Conservation (phyloP, 2,329 filamentous ascomycete genomes). For the Epichloe aotearoae region DNA sequence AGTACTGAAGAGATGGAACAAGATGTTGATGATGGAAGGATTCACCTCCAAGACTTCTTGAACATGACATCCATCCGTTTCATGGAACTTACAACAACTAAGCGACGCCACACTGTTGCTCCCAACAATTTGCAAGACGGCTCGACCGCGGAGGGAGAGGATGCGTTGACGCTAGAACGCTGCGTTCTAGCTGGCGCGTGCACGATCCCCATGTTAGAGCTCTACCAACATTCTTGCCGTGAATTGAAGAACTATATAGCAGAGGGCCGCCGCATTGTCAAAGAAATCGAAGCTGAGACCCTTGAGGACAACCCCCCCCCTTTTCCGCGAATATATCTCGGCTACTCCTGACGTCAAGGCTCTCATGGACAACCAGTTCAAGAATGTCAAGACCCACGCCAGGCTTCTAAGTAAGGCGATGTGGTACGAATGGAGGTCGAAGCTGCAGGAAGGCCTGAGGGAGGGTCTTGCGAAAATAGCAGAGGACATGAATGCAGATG, state of each 20-base stretch:
- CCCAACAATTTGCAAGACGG: constrained; percentile 35
- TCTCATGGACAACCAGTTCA: constrained; percentile 93
- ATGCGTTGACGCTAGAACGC: constrained; percentile 52
- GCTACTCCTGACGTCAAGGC: constrained; percentile 71
- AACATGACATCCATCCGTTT: constrained; percentile 95
- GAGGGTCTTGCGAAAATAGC: constrained; percentile 65
- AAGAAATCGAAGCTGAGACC: constrained; percentile 80
- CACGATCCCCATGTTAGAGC: constrained; percentile 80
- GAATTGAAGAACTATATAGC: constrained; percentile 96
- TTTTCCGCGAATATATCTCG: constrained; percentile 84
- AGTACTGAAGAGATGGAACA: constrained; percentile 29
- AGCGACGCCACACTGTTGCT: constrained; percentile 71
- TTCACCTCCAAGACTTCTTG: constrained; percentile 83
- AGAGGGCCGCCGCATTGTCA: constrained; percentile 78
- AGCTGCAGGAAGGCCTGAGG: constrained; percentile 67
- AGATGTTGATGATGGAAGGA: constrained; percentile 44
- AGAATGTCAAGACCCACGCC: constrained; percentile 90
- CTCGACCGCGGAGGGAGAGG: constrained; percentile 26
- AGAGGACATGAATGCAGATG: constrained; percentile 65
- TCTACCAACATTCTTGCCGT: constrained; percentile 91
- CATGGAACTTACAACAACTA: constrained; percentile 96
- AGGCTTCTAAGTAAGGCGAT: constrained; percentile 83
- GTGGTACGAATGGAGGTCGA: constrained; percentile 97
- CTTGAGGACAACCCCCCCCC: constrained; percentile 78
- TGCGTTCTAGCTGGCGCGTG: constrained; percentile 83